phyloP scores from a whole-genome alignment of 2,329 filamentous ascomycete genomes.

The Fusarium sp. region DNA sequence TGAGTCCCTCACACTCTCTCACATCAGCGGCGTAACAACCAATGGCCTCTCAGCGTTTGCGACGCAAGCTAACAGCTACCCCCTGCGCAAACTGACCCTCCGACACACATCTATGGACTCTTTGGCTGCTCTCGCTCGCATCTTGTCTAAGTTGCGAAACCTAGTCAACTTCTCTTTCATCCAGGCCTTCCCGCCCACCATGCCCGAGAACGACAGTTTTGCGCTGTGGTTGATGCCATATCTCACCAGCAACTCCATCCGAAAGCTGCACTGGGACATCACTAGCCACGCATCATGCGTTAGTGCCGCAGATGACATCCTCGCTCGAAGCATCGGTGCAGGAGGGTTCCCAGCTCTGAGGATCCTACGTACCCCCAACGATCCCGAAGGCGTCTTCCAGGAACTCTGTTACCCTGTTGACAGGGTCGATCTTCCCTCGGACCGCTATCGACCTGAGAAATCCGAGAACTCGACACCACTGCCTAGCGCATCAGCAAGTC shows the following conservation, averaged over 20 bases:
- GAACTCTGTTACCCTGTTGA: slow-evolving; percentile 73
- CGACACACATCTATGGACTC: slow-evolving; percentile 68
- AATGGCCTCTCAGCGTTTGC: slow-evolving; percentile 68
- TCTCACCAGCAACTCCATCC: slow-evolving; percentile 66
- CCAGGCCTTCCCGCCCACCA: slow-evolving; percentile 65
- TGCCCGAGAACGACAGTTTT: slow-evolving; percentile 66
- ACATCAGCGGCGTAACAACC: slow-evolving; percentile 67
- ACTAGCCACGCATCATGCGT: slow-evolving; percentile 60
- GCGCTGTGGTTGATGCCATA: slow-evolving; percentile 73
- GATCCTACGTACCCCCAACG: slow-evolving; percentile 72
- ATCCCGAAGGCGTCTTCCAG: slow-evolving; percentile 77
- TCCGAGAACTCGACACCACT: slow-evolving; percentile 32
- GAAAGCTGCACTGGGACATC: slow-evolving; percentile 73
- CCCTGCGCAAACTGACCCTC: slow-evolving; percentile 64
- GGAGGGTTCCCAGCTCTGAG: slow-evolving; percentile 72
- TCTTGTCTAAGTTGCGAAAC: slow-evolving; percentile 65
- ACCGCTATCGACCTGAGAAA: slow-evolving; percentile 57
- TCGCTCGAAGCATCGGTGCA: slow-evolving; percentile 72
- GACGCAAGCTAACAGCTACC: slow-evolving; percentile 59
- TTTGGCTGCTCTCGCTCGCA: slow-evolving; percentile 67
- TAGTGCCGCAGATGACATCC: slow-evolving; percentile 68
- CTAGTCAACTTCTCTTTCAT: slow-evolving; percentile 66
- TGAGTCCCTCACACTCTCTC: slow-evolving; percentile 65
- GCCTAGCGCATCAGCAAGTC: slow-evolving; percentile 38
- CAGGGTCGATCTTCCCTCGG: slow-evolving; percentile 63